phyloP scores from a whole-genome alignment of 1,139 yeast species.

The Yueomyces sp. region DNA sequence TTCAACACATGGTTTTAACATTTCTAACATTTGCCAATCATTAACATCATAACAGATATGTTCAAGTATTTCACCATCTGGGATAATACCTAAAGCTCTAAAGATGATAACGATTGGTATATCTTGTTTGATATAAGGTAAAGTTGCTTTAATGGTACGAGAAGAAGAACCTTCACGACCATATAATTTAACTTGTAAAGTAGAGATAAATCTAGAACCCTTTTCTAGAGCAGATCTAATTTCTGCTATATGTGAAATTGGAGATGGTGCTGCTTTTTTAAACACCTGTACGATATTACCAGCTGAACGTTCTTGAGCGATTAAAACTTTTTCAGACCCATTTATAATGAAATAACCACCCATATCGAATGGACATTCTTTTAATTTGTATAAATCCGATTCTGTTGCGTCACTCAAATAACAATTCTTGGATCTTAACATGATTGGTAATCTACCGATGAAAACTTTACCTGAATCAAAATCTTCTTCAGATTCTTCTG shows the following conservation, averaged over 20 bases:
- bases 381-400: constrained; percentile 84
- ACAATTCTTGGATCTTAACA: constrained; percentile 95
- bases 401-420: constrained; percentile 86
- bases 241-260: constrained; percentile 92
- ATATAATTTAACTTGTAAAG: constrained; percentile 85
- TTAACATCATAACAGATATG: constrained; percentile 95
- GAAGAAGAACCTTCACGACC: constrained; percentile 71
- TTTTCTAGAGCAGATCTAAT: constrained; percentile 93
- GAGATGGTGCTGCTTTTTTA: constrained; percentile 95
- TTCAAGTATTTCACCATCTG: constrained; percentile 96
- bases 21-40: constrained; percentile 99
- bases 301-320: constrained; percentile 97
- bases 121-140: constrained; percentile 93
- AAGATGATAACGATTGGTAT: constrained; percentile 93
- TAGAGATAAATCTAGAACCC: constrained; percentile 88
- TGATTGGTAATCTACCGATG: constrained; percentile 94
- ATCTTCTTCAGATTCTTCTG: constrained; percentile 33
- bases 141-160: constrained; percentile 84
- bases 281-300: constrained; percentile 98
- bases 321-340: constrained; percentile 95
- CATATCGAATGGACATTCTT: constrained; percentile 98
- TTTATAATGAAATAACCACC: constrained; percentile 98
- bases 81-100: constrained; percentile 95
- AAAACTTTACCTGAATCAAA: constrained; percentile 72
- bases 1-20: constrained; percentile 97